These are phyloP conservation scores for Grosmannia clavigera DNA, from an alignment of 2,329 filamentous ascomycete species.

Conservation along the genomic window DNA sequence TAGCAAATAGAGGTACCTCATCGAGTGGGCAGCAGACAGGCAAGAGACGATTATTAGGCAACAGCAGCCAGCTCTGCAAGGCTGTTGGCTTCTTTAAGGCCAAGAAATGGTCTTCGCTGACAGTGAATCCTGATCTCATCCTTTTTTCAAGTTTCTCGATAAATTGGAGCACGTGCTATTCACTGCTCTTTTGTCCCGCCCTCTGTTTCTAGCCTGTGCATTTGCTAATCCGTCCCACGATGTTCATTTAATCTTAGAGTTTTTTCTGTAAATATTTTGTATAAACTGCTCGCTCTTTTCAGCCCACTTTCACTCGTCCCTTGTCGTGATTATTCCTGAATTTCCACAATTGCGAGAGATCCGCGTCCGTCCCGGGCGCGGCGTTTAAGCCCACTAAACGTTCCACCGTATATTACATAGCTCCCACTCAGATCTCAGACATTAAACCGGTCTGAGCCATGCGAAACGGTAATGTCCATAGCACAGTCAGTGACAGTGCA, in stretches of 20 bases:
- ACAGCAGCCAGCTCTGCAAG: background rate
- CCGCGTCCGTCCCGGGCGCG: background rate
- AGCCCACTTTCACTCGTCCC: background rate
- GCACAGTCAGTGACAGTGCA: background rate
- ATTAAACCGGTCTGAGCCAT: background rate
- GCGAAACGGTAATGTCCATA: background rate
- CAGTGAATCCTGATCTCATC: background rate
- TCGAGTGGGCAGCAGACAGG: background rate
- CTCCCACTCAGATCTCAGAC: background rate
- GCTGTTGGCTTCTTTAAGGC: background rate
- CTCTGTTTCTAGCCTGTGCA: background rate
- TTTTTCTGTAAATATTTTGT: background rate
- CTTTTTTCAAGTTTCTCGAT: too few relatives aligned
- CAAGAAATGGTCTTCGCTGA: background rate
- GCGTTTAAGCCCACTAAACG: background rate
- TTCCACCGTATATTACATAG: background rate
- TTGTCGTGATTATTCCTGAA: background rate
- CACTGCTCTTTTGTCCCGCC: too few relatives aligned
- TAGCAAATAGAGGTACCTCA: background rate
- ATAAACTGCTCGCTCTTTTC: background rate
- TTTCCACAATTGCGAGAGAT: background rate
- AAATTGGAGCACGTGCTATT: too few relatives aligned
- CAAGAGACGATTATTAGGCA: background rate
- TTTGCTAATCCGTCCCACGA: background rate
- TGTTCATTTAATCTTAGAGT: background rate